Conservation (phyloP, 2,329 filamentous ascomycete genomes). For the Colletotrichum gloeosporioides region DNA sequence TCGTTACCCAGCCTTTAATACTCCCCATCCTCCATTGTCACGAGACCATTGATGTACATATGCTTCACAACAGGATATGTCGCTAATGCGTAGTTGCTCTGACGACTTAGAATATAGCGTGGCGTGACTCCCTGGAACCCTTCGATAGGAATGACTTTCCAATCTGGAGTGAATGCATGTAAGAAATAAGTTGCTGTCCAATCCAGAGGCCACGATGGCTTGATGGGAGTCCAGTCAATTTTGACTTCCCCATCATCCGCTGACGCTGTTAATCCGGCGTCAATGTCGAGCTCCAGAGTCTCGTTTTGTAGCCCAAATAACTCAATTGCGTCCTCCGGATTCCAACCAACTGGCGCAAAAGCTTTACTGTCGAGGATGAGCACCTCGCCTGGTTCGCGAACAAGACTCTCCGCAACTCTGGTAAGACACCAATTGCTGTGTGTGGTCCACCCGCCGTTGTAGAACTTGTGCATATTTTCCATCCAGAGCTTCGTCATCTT, state of each 20-base stretch:
- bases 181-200: neutral
- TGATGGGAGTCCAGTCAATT: neutral
- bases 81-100: neutral
- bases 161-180: neutral
- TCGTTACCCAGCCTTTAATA: neutral
- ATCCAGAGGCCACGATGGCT: neutral
- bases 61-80: neutral
- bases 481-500: constrained; percentile 25
- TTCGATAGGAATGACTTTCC: neutral
- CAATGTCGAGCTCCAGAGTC: neutral
- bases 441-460: constrained; percentile 31
- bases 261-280: neutral
- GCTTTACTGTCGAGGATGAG: neutral
- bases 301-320: neutral
- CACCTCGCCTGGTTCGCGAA: neutral
- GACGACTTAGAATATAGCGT: neutral
- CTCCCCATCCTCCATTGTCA: neutral
- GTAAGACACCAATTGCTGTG: constrained; percentile 26
- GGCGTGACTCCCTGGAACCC: neutral
- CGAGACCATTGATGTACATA: neutral
- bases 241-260: neutral
- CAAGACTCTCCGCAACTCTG: neutral
- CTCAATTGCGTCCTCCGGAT: neutral
- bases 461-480: constrained; percentile 30
- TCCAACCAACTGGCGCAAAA: neutral